These are phyloP conservation scores for Fraxinus excelsior DNA, from an alignment of 257 asterid genomes.

Conservation along the genomic window DNA sequence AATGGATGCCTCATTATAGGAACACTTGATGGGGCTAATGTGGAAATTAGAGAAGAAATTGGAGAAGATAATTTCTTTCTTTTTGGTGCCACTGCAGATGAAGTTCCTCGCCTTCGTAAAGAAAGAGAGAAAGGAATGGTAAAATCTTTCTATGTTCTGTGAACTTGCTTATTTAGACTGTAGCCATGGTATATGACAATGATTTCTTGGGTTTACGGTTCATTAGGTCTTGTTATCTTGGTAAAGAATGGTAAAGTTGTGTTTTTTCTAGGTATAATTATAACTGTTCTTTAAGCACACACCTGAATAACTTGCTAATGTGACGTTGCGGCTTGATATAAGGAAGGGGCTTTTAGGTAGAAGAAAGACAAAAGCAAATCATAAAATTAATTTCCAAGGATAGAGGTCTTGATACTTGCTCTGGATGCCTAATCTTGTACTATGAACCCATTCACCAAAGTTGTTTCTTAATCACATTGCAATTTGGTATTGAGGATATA, in stretches of 20 bases:
- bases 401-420: neutral
- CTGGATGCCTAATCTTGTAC: neutral
- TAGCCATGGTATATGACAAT: neutral
- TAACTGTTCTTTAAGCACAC: neutral
- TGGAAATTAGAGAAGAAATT: conserved; percentile 95
- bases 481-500: neutral
- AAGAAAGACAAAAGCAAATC: neutral
- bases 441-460: neutral
- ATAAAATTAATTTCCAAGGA: neutral
- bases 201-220: conserved; percentile 4
- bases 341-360: neutral
- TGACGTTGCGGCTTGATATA: neutral
- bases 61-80: conserved; percentile 91
- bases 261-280: conserved; percentile 4
- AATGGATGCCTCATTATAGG: conserved; percentile 98
- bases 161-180: conserved; percentile 7
- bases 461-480: neutral
- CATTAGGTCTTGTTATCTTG: neutral
- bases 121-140: conserved; percentile 95
- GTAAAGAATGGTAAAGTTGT: conserved; percentile 2
- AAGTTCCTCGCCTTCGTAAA: conserved; percentile 81
- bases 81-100: conserved; percentile 93
- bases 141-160: conserved; percentile 18
- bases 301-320: conserved; percentile 8
- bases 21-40: conserved; percentile 97